Conservation (phyloP, 345 rosid genomes). For the Melaleuca alternifolia region DNA sequence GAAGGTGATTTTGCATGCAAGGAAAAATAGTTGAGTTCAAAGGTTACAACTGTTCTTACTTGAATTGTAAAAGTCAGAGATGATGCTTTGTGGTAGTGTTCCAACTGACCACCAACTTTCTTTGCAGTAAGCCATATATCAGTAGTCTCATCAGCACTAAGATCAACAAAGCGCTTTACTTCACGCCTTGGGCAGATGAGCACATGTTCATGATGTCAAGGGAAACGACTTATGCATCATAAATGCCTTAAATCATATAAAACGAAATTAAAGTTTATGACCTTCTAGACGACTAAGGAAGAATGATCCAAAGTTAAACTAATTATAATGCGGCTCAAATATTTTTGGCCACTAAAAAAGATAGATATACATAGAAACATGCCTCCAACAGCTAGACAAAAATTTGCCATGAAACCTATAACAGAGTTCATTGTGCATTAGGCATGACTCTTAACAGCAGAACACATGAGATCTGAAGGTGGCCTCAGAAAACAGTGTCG, state of each 20-base stretch:
- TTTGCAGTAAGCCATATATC: conserved; percentile 81
- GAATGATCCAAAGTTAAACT: background rate
- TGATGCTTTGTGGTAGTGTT: conserved; percentile 62
- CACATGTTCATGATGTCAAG: conserved; percentile 45
- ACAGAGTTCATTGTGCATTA: background rate
- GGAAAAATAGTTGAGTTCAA: background rate
- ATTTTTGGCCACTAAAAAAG: background rate
- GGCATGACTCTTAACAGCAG: background rate
- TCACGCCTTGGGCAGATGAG: conserved; percentile 83
- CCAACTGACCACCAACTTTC: conserved; percentile 65
- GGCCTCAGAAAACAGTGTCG: background rate
- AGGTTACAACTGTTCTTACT: conserved; percentile 23
- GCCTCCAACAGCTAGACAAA: background rate
- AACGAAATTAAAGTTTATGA: background rate
- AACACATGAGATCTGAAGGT: background rate
- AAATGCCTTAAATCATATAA: background rate
- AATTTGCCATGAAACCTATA: background rate
- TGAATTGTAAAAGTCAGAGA: conserved; percentile 76
- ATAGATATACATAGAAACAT: background rate
- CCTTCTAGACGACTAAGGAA: background rate
- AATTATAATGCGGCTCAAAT: background rate
- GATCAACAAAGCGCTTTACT: conserved; percentile 81
- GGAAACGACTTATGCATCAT: background rate
- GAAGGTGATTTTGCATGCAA: background rate
- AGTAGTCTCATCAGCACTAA: conserved; percentile 63